These are phyloP conservation scores for Eucalyptus curtisii DNA, from an alignment of 345 rosid genomes.

Conservation along the genomic window DNA sequence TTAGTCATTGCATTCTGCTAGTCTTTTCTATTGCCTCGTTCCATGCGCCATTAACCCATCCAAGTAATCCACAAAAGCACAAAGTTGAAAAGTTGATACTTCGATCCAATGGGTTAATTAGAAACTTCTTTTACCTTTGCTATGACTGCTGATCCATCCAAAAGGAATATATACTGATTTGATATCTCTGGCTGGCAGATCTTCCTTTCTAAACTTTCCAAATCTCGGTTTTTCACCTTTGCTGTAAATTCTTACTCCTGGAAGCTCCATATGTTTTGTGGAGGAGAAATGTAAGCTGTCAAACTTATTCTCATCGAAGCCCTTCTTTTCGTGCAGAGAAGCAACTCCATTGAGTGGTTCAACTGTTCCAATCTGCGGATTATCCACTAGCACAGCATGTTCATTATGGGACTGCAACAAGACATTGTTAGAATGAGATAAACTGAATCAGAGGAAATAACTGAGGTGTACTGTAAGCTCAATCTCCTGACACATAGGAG, in stretches of 20 bases:
- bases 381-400: not conserved
- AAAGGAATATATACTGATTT: not conserved
- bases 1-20: not conserved
- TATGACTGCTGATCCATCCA: not conserved
- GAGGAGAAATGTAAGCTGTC: not conserved
- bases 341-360: not conserved
- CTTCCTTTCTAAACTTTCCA: not conserved
- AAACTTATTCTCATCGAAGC: not conserved
- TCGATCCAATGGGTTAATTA: not conserved
- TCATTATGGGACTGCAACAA: not conserved
- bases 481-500: not conserved
- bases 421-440: not conserved
- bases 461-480: not conserved
- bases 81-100: not conserved
- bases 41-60: not conserved
- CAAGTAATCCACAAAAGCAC: not conserved
- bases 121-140: not conserved
- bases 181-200: not conserved
- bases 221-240: not conserved
- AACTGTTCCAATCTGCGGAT: not conserved
- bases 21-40: not conserved
- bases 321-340: not conserved
- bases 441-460: not conserved
- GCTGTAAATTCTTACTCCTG: not conserved
- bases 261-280: not conserved